Percentiles rank a stretch among this genome's conserved stretches.
Evolutionary conservation across 2,329 filamentous ascomycete genomes (phyloP).

Genomic region (Periconia sp.): DNA sequence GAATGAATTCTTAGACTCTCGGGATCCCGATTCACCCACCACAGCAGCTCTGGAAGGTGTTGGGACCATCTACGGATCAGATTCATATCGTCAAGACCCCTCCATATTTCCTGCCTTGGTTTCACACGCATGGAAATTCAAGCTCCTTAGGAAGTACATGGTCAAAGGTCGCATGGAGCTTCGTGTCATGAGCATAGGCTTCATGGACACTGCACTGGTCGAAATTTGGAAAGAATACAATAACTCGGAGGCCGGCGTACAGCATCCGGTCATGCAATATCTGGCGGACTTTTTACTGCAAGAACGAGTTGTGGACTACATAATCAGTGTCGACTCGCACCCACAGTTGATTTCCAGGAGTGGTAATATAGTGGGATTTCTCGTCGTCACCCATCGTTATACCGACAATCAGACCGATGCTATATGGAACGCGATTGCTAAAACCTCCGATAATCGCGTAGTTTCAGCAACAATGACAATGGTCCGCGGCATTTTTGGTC

Average conservation of each 20-base stretch:
- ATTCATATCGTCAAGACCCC: conserved; percentile 27
- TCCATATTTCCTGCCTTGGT: conserved; percentile 58
- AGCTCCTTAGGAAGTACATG: conserved; percentile 72
- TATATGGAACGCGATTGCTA: conserved; percentile 82
- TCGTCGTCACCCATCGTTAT: conserved; percentile 80
- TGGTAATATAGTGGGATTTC: conserved; percentile 83
- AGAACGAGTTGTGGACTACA: conserved; percentile 80
- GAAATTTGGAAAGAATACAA: conserved; percentile 62
- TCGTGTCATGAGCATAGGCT: conserved; percentile 77
- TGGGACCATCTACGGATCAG: conserved; percentile 4
- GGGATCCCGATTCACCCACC: conserved; percentile 30
- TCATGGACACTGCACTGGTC: conserved; percentile 75
- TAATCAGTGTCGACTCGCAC: conserved; percentile 89
- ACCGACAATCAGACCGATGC: conserved; percentile 73
- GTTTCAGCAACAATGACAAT: conserved; percentile 79
- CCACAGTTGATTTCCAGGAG: conserved; percentile 85
- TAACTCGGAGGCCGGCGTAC: conserved; percentile 35
- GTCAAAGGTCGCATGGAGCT: conserved; percentile 89
- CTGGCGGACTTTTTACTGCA: conserved; percentile 72
- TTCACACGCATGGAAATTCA: conserved; percentile 71
- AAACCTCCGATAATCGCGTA: conserved; percentile 83
- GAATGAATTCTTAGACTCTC: conserved; percentile 29
- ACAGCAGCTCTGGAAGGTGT: conserved; percentile 13
- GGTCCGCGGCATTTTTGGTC: conserved; percentile 57
- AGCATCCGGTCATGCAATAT: conserved; percentile 66